Evolutionary conservation across 2,329 filamentous ascomycete genomes (phyloP).

Genomic region (Neofusicoccum kwambonambiense): DNA sequence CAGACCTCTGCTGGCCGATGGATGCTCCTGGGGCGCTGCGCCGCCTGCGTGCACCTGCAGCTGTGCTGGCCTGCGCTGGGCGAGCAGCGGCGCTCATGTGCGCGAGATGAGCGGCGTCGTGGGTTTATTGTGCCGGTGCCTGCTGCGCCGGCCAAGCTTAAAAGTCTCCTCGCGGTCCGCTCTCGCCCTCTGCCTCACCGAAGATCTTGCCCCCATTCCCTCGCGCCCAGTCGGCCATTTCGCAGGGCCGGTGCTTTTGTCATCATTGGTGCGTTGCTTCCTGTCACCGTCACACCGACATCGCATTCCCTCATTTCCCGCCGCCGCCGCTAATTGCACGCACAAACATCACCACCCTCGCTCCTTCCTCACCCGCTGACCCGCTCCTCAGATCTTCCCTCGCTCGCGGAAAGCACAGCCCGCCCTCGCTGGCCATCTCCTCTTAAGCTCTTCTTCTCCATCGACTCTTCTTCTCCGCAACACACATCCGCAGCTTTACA

Average conservation of each 20-base stretch:
- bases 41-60: not conserved
- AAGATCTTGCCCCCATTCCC: constrained; percentile 6
- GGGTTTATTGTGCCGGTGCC: not conserved
- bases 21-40: not conserved
- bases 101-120: not conserved
- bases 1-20: not conserved
- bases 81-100: not conserved
- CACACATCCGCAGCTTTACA: not conserved
- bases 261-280: constrained; percentile 1
- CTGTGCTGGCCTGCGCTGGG: not conserved
- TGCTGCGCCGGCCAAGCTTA: constrained; percentile 7
- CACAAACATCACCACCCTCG: not conserved
- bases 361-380: not conserved
- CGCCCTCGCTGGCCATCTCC: not conserved
- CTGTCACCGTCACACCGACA: constrained; percentile 1
- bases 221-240: not conserved
- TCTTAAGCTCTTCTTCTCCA: not conserved
- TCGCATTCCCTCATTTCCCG: constrained; percentile 16
- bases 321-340: not conserved
- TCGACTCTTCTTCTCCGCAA: not conserved
- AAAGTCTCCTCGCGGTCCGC: not conserved
- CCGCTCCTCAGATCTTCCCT: not conserved
- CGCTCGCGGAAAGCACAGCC: not conserved
- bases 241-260: not conserved
- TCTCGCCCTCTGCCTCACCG: not conserved